phyloP scores from a whole-genome alignment of 345 rosid genomes.

The Citrus medica region DNA sequence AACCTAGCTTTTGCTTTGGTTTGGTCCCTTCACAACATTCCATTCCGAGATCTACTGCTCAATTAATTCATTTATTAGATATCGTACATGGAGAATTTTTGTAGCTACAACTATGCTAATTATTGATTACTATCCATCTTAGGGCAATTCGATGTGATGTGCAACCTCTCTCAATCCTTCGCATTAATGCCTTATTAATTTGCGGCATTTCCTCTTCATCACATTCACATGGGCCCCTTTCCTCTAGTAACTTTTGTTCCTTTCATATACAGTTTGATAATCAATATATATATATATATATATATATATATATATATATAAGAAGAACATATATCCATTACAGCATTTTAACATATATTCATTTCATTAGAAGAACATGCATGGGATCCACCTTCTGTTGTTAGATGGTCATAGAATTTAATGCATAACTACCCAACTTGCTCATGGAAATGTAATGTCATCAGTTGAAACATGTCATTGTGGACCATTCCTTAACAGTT shows the following conservation, averaged over 20 bases:
- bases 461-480: constrained; percentile 16
- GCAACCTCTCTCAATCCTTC: background rate
- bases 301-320: background rate
- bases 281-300: no score
- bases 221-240: constrained; percentile 1
- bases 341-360: no score
- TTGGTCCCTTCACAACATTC: constrained; percentile 33
- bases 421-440: constrained; percentile 20
- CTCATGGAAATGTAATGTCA: background rate
- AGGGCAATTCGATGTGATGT: constrained; percentile 14
- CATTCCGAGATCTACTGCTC: background rate
- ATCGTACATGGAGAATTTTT: background rate
- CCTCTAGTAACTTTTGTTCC: background rate
- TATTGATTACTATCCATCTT: background rate
- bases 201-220: background rate
- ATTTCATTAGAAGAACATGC: constrained; percentile 3
- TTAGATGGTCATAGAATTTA: constrained; percentile 23
- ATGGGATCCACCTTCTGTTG: constrained; percentile 29
- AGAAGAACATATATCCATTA: background rate
- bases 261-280: background rate
- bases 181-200: background rate
- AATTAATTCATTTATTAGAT: background rate
- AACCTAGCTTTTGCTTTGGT: background rate
- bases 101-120: background rate
- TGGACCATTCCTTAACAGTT: constrained; percentile 23